Percentiles rank a stretch among this genome's conserved stretches.
phyloP scores from a whole-genome alignment of 1,284 basidiomycete genomes.

The Sanghuangporus baumii region DNA sequence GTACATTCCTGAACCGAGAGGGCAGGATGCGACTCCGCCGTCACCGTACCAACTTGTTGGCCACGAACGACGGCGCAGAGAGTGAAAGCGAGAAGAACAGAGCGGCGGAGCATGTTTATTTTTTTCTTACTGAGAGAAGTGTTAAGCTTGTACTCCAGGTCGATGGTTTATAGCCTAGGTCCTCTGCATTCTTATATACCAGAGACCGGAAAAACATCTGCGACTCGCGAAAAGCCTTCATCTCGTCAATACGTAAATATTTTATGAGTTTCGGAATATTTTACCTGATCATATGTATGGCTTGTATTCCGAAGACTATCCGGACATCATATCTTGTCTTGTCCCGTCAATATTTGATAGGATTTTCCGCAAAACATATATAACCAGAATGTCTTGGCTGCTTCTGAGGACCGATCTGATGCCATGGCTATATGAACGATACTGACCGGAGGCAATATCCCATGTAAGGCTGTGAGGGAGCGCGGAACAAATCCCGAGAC shows the following conservation, averaged over 20 bases:
- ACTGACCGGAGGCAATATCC: neutral
- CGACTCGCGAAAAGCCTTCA: neutral
- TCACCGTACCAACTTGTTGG: constrained; percentile 36
- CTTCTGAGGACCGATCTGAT: neutral
- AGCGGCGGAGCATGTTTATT: constrained; percentile 26
- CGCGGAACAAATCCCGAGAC: neutral
- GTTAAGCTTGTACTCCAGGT: neutral
- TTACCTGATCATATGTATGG: neutral
- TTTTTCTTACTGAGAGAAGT: neutral
- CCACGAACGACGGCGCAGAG: constrained; percentile 30
- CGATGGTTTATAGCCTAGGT: neutral
- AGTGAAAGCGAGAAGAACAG: constrained; percentile 29
- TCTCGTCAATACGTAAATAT: neutral
- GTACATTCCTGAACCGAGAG: constrained; percentile 37
- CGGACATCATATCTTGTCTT: neutral
- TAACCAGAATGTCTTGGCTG: neutral
- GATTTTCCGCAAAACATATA: neutral
- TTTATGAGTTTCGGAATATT: neutral
- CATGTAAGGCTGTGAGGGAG: neutral
- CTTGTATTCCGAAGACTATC: neutral
- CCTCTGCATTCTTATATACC: neutral
- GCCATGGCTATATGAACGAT: neutral
- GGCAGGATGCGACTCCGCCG: constrained; percentile 36
- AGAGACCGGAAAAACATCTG: neutral
- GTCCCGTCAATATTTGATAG: neutral